These are phyloP conservation scores for Fomitopsis pulvina DNA, from an alignment of 768 basidiomycete genomes.

Conservation along the genomic window DNA sequence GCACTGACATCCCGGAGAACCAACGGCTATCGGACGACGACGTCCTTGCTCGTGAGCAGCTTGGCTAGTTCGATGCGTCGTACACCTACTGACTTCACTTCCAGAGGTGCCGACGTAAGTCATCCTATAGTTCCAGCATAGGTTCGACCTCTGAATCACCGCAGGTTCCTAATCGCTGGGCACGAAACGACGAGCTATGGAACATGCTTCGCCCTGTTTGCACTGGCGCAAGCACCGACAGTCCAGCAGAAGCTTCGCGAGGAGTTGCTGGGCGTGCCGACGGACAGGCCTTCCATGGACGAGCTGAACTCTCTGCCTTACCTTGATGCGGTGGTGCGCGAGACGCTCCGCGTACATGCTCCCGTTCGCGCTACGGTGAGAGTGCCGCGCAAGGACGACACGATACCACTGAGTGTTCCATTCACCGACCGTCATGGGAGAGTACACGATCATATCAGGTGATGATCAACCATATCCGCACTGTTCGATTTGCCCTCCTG, in stretches of 20 bases:
- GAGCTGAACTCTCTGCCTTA: conserved; percentile 56
- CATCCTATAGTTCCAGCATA: background rate
- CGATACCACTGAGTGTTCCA: conserved; percentile 42
- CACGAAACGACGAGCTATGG: conserved; percentile 24
- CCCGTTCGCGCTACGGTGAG: conserved; percentile 45
- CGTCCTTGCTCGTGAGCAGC: conserved; percentile 42
- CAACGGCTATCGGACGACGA: conserved; percentile 43
- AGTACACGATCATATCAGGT: conserved; percentile 15
- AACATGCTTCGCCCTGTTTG: conserved; percentile 27
- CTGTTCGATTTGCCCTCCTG: background rate
- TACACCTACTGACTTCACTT: background rate
- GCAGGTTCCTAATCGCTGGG: conserved; percentile 20
- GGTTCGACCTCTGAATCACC: background rate
- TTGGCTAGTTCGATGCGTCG: background rate
- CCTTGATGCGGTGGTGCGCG: conserved; percentile 56
- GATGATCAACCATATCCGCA: conserved; percentile 3
- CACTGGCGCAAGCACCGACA: conserved; percentile 37
- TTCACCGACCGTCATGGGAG: conserved; percentile 13
- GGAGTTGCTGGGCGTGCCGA: conserved; percentile 46
- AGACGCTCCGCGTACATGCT: conserved; percentile 48
- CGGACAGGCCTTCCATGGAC: conserved; percentile 53
- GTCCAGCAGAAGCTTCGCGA: conserved; percentile 62
- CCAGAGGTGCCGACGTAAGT: conserved; percentile 14
- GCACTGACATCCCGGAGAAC: conserved; percentile 45
- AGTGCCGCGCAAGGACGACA: conserved; percentile 35